Conservation (phyloP, 495 filamentous ascomycete species). For the Penicillium taxi region DNA sequence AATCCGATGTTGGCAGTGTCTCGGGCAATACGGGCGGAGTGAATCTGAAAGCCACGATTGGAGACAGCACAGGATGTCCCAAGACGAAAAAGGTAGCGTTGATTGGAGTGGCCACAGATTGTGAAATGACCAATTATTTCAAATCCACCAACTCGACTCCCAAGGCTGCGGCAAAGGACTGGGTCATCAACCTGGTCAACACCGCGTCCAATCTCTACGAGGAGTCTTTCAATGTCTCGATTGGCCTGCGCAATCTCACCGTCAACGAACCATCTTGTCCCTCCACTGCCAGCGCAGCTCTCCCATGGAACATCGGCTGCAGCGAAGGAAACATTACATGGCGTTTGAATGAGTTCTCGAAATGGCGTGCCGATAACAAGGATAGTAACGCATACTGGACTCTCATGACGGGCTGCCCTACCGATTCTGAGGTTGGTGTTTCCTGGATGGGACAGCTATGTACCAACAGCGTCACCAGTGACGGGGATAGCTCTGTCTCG, state of each 20-base stretch:
- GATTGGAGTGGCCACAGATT: slow-evolving; percentile 89
- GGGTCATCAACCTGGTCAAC: slow-evolving; percentile 80
- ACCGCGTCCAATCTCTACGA: slow-evolving; percentile 81
- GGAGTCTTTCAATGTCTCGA: slow-evolving; percentile 83
- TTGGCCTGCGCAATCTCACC: slow-evolving; percentile 80
- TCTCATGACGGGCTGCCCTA: slow-evolving; percentile 76
- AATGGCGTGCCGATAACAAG: slow-evolving; percentile 66
- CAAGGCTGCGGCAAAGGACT: slow-evolving; percentile 50
- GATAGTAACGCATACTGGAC: slow-evolving; percentile 93
- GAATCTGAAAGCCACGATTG: slow-evolving; percentile 75
- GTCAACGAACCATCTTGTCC: slow-evolving; percentile 65
- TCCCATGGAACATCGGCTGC: slow-evolving; percentile 79
- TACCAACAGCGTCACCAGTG: slow-evolving; percentile 45
- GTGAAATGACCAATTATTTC: slow-evolving; percentile 70
- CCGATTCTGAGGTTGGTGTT: slow-evolving; percentile 79
- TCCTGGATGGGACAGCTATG: slow-evolving; percentile 92
- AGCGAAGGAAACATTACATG: slow-evolving; percentile 56
- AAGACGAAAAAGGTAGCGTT: slow-evolving; percentile 80
- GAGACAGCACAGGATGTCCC: slow-evolving; percentile 73
- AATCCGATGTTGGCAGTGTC: slow-evolving; percentile 46
- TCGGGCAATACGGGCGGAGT: slow-evolving; percentile 73
- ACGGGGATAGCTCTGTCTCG: slow-evolving; percentile 56
- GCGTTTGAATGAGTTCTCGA: slow-evolving; percentile 80
- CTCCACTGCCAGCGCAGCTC: slow-evolving; percentile 48
- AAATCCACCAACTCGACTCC: slow-evolving; percentile 28